A percentile compares a stretch with the other conserved stretches of the same genome.
Evolutionary conservation across 1,284 basidiomycete species (phyloP).

Genomic region (Cystobasidium sp.): DNA sequence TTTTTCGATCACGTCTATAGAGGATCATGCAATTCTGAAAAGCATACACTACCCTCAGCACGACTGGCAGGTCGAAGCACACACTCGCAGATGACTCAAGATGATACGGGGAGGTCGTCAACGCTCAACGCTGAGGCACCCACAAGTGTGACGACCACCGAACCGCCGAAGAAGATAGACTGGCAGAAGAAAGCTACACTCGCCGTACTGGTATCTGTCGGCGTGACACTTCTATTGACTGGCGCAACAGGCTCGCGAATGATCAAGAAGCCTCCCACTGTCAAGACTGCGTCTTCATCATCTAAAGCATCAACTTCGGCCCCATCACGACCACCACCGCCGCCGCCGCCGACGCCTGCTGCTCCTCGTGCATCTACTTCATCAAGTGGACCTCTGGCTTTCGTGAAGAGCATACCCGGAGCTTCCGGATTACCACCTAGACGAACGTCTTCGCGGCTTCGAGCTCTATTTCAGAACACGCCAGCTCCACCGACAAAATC

Average conservation of each 20-base stretch:
- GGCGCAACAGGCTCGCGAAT: conserved; percentile 51
- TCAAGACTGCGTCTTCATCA: too few species aligned
- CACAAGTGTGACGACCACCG: background rate
- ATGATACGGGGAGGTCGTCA: background rate
- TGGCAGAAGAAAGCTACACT: conserved; percentile 48
- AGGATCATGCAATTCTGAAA: background rate
- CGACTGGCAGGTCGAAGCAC: background rate
- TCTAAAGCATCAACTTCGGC: conserved; percentile 1
- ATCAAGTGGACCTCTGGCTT: background rate
- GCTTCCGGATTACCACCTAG: conserved; percentile 2
- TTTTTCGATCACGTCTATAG: conserved; percentile 1
- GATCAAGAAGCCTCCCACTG: conserved; percentile 41
- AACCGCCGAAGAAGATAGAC: conserved; percentile 5
- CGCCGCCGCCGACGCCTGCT: background rate
- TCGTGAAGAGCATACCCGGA: conserved; percentile 14
- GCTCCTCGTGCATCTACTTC: background rate
- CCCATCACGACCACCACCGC: background rate
- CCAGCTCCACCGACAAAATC: background rate
- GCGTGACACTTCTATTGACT: conserved; percentile 50
- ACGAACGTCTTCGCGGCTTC: conserved; percentile 24
- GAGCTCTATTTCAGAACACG: conserved; percentile 17
- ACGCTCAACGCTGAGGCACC: background rate
- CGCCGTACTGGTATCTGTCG: conserved; percentile 49
- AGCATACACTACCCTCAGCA: background rate
- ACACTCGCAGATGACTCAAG: background rate